Evolutionary conservation across 345 rosid genomes (phyloP).

Genomic region (Ceriops decandra): DNA sequence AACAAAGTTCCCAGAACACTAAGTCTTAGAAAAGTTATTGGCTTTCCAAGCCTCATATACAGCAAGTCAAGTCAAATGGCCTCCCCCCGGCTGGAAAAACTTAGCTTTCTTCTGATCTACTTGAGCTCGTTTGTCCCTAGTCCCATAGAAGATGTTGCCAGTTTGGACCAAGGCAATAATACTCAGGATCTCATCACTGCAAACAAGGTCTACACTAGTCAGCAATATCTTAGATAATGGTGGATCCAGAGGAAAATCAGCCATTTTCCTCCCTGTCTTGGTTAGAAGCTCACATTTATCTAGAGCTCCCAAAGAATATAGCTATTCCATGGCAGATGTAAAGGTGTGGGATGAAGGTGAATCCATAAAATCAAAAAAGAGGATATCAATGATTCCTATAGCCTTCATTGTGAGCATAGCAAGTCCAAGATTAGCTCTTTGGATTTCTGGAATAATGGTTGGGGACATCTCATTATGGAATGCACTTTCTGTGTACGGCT

Average conservation of each 20-base stretch:
- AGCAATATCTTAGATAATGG: constrained; percentile 88
- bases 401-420: constrained; percentile 76
- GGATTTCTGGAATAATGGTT: constrained; percentile 80
- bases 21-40: constrained; percentile 78
- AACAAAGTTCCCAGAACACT: constrained; percentile 90
- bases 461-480: constrained; percentile 82
- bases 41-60: constrained; percentile 94
- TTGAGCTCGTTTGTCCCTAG: constrained; percentile 91
- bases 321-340: constrained; percentile 86
- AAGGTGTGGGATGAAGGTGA: constrained; percentile 75
- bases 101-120: constrained; percentile 93
- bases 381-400: constrained; percentile 82
- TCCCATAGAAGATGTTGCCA: constrained; percentile 83
- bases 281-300: constrained; percentile 92
- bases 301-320: constrained; percentile 78
- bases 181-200: constrained; percentile 90
- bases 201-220: constrained; percentile 91
- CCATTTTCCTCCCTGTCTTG: constrained; percentile 92
- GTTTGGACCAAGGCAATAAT: constrained; percentile 91
- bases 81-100: constrained; percentile 89
- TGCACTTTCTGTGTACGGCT: constrained; percentile 73
- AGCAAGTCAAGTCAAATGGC: constrained; percentile 88
- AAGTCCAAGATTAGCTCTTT: constrained; percentile 77
- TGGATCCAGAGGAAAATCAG: constrained; percentile 92
- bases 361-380: constrained; percentile 79